Base-by-base conservation (phyloP, 495 filamentous ascomycete species). In the Alectoria sarmentosa region DNA sequence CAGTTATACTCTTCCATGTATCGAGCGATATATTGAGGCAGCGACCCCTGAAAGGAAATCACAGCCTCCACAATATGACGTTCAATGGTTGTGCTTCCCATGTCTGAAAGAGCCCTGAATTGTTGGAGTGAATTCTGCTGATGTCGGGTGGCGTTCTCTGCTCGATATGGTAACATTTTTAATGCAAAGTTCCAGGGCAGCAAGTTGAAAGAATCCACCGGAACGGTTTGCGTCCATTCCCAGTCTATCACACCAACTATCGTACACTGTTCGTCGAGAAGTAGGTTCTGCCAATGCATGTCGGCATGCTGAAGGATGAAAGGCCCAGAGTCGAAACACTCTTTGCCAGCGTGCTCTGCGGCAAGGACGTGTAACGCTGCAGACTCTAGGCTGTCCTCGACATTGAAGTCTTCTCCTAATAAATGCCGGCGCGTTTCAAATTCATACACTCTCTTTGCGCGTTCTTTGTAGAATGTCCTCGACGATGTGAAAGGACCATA, bases 211-310 rank as follows among this genome's bases (percentile, higher is more conserved):
- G 28, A 57, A 57, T 57, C 30, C 30, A 57, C 30, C 9, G 55
- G 30, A 34, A 57, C 14, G 14, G 14, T 57, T 19, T 57, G 30
- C 30, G 30, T 34, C 55, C 30, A 57, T 57, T 57, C 55, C 30
- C 55, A 57, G 28, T 57, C 55, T 57, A 57, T 57, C 30, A 57
- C 55, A 32, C 55, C 55, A 19, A 57, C 55, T 32, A 57, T 57
- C 14, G 3, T 57, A 37, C 30, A 57, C 55, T 57, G 11, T 57
- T 57, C 30, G 14, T 57, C 30, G 28, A 57, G 34, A 57, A 57
- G 55, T 57, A 57, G 55, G 14, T 57, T 57, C 32, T 57, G 30
- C 55, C 30, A 57, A 57, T 57, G 30, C 30, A 57, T 57, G 10
- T 57, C 30, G 30, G 30, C 14, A 57, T 57, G 30, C 30, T 57